Evolutionary conservation across 1,139 yeast species (phyloP), one percentile per base, ranked within the genome.

Genomic region (Kodamaea ohmeri): DNA sequence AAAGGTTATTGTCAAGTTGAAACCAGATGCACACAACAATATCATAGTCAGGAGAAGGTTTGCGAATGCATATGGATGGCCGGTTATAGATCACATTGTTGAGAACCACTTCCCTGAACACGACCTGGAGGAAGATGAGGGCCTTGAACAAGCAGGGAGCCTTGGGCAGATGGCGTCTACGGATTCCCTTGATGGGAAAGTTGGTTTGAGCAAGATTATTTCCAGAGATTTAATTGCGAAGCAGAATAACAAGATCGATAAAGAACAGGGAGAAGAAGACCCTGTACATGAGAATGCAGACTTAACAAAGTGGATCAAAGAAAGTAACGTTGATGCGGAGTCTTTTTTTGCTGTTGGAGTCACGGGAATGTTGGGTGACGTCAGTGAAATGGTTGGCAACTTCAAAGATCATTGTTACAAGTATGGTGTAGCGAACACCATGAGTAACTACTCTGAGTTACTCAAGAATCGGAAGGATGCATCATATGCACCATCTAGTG

Each of bases 31-130:
- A 0, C 99, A 92, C 55, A 92, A 92, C 55, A 94, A 90, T 52
- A 90, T 92, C 35, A 72, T 87, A 24, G 98, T 92, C 1, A 67
- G 99, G 46, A 70, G 99, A 50, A 65, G 90, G 44, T 92, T 87
- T 66, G 82, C 95, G 8, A 92, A 92, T 64, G 95, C 97, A 0
- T 89, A 84, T 61, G 99, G 99, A 1, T 90, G 97, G 96, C 89
- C 87, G 0, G 96, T 89, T 0, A 72, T 92, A 25, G 86, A 84
- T 37, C 97, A 92, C 60, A 52, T 92, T 46, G 86, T 84, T 1
- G 62, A 71, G 13, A 73, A 77, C 40, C 94, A 85, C 60, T 86
- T 86, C 55, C 24, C 20, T 21, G 31, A 19, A 3, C 19, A 3
- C 6, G 32, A 35, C 12, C 18, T 21, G 4, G 24, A 24, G 4